Evolutionary conservation across 2,329 filamentous ascomycete genomes (phyloP).

Genomic region (Zymoseptoria pseudotritici): DNA sequence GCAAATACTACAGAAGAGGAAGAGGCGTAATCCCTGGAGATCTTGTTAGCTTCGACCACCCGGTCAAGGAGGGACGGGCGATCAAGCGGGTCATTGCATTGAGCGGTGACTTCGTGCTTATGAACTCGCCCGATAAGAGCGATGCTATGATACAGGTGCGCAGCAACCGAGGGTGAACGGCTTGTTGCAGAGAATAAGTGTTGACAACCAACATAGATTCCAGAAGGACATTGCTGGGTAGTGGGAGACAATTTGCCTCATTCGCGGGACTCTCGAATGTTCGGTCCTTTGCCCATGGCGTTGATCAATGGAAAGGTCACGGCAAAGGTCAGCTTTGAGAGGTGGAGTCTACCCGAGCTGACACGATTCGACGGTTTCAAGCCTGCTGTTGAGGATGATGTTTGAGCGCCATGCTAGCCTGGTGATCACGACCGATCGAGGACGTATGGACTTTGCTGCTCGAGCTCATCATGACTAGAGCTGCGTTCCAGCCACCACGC

Average conservation of each 20-base stretch:
- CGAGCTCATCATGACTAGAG: too few species aligned
- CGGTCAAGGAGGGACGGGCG: slow-evolving; percentile 50
- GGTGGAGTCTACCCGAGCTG: neutral
- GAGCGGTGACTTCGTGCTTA: slow-evolving; percentile 61
- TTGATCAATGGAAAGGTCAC: slow-evolving; percentile 78
- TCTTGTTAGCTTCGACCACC: slow-evolving; percentile 70
- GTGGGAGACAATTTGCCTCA: slow-evolving; percentile 78
- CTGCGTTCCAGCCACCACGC: neutral
- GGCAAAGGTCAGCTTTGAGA: slow-evolving; percentile 26
- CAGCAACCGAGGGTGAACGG: neutral
- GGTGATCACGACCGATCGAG: neutral
- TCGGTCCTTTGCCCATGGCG: slow-evolving; percentile 78
- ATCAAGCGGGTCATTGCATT: slow-evolving; percentile 65
- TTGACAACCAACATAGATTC: slow-evolving; percentile 53
- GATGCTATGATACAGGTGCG: slow-evolving; percentile 57
- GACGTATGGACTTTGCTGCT: neutral
- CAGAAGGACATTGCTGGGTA: slow-evolving; percentile 85
- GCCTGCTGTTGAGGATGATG: slow-evolving; percentile 9
- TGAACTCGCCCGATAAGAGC: slow-evolving; percentile 50
- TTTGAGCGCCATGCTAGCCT: slow-evolving; percentile 6
- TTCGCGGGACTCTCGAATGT: slow-evolving; percentile 79
- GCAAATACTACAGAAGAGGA: slow-evolving; percentile 61
- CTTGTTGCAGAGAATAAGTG: neutral
- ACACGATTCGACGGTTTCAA: slow-evolving; percentile 10
- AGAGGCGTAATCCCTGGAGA: slow-evolving; percentile 69